Evolutionary conservation across 495 filamentous ascomycete species (phyloP), one percentile per base, ranked within the genome.

Genomic region (Aspergillus panamensis): DNA sequence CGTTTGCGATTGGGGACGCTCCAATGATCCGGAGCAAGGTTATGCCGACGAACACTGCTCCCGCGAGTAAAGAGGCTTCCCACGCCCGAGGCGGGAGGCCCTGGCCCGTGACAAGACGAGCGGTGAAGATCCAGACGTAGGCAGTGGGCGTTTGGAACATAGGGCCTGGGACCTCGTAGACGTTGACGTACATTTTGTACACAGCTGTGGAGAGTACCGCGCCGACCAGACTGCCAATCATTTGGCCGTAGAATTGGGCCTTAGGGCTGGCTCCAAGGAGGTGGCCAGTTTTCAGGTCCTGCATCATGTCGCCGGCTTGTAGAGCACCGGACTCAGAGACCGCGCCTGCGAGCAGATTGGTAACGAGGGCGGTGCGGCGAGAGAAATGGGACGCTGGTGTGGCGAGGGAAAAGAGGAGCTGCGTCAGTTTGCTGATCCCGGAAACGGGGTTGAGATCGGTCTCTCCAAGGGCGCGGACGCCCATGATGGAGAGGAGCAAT

Each of bases 391-490:
- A 84, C 8, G 85, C 76, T 2, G 95, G 91, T 12, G 93, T 94
- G 21, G 92, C 82, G 39, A 97, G 83, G 0, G 89, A 89, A 72
- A 98, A 97, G 70, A 97, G 83, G 9, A 98, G 85, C 73, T 98
- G 94, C 0, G 94, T 96, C 6, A 98, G 78, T 77, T 98, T 98
- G 69, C 85, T 90, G 73, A 98, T 98, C 48, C 94, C 94, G 19
- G 90, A 96, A 17, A 97, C 94, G 8, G 94, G 94, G 69, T 97
- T 98, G 25, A 98, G 80, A 67, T 98, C 94, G 8, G 94, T 98
- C 76, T 98, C 93, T 37, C 94, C 93, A 0, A 97, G 79, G 0
- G 94, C 94, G 19, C 94, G 81, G 51, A 98, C 94, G 48, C 95
- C 95, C 92, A 97, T 96, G 58, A 97, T 85, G 50, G 89, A 91